A percentile compares a stretch with the other conserved stretches of the same genome.
Evolutionary conservation across 768 basidiomycete species (phyloP).

Genomic region (Tulasnella sp.): DNA sequence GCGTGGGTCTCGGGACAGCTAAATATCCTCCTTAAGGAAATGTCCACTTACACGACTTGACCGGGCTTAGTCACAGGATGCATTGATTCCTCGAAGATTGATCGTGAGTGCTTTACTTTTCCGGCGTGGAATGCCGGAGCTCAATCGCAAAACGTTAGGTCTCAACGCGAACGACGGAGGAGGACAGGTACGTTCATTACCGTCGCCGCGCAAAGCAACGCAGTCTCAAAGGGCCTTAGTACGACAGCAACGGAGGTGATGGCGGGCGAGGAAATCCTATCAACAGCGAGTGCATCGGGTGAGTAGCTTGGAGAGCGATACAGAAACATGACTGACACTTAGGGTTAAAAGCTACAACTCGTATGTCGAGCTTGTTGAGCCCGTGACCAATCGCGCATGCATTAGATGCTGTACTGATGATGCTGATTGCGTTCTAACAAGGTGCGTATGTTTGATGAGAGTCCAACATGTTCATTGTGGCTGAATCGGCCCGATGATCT

Average conservation of each 20-base stretch:
- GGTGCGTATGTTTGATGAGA: conserved; percentile 6
- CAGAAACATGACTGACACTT: neutral
- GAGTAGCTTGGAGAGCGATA: neutral
- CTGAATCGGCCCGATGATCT: neutral
- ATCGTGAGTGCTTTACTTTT: neutral
- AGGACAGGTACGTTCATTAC: conserved; percentile 25
- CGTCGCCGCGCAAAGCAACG: neutral
- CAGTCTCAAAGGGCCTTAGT: neutral
- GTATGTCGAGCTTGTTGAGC: conserved; percentile 33
- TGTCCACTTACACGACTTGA: neutral
- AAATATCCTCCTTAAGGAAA: neutral
- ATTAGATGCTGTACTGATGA: conserved; percentile 31
- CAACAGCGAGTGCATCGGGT: conserved; percentile 34
- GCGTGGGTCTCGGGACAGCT: neutral
- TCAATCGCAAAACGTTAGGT: neutral
- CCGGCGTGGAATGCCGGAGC: neutral
- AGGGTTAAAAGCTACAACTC: conserved; percentile 8
- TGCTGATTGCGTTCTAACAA: conserved; percentile 23
- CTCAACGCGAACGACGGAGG: conserved; percentile 32
- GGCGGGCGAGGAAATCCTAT: conserved; percentile 23
- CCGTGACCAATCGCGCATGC: conserved; percentile 14
- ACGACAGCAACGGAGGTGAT: conserved; percentile 33
- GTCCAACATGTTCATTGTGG: neutral
- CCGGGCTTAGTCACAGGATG: conserved; percentile 3
- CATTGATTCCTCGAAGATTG: neutral